Percentiles rank a stretch among this genome's conserved stretches.
Conservation (phyloP, 495 filamentous ascomycete species). For the Lasiosphaeria ovina region DNA sequence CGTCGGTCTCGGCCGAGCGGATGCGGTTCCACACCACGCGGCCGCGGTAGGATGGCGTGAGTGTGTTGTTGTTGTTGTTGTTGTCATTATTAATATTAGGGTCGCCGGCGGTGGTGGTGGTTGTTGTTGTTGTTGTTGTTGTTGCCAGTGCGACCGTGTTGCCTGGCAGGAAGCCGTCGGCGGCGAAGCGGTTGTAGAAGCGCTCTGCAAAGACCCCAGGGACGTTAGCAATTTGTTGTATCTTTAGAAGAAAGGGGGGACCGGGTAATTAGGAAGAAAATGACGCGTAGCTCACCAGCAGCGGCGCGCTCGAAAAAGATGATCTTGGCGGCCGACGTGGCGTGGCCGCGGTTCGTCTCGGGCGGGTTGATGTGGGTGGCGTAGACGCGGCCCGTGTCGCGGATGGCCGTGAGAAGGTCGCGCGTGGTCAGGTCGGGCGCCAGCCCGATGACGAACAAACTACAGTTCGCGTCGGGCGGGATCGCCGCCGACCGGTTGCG, state of each 20-base stretch:
- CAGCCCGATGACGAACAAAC: constrained; percentile 37
- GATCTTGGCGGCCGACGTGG: constrained; percentile 36
- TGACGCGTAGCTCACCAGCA: constrained; percentile 19
- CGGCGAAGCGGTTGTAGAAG: constrained; percentile 13
- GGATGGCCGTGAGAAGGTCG: constrained; percentile 33
- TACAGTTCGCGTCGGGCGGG: constrained; percentile 30
- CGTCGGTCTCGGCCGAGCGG: constrained; percentile 24
- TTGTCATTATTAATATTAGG: too few species aligned
- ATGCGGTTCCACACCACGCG: constrained; percentile 28
- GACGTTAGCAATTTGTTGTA: background rate
- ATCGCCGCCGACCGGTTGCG: constrained; percentile 37
- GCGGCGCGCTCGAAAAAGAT: constrained; percentile 39
- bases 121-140: too few species aligned
- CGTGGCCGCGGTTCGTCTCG: constrained; percentile 15
- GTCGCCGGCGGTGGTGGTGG: too few species aligned
- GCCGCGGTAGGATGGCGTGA: background rate
- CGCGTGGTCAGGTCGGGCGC: constrained; percentile 29
- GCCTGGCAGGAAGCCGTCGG: constrained; percentile 2
- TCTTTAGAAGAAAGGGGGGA: background rate
- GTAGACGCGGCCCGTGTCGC: constrained; percentile 36
- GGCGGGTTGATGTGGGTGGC: constrained; percentile 41
- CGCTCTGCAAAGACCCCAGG: constrained; percentile 11
- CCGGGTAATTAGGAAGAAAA: background rate
- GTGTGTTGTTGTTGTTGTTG: too few species aligned
- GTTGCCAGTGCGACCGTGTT: background rate